Evolutionary conservation across 2,329 filamentous ascomycete species (phyloP).

Genomic region (Hortaea werneckii): DNA sequence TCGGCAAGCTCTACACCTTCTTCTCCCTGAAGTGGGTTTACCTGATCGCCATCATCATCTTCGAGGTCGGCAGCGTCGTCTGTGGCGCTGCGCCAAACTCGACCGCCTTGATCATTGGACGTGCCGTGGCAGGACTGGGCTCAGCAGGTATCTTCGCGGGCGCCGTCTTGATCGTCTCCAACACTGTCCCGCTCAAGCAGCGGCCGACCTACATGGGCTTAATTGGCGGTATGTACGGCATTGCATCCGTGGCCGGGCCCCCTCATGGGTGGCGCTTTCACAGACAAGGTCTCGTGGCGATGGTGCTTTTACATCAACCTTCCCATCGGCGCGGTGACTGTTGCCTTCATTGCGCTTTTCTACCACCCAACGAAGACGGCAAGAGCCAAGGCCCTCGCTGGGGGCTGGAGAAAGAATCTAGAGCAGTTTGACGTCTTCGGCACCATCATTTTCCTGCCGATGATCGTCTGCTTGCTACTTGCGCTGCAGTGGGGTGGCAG

Average conservation of each 20-base stretch:
- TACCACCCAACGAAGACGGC: slow-evolving; percentile 26
- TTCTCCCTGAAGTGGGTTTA: slow-evolving; percentile 39
- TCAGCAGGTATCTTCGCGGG: slow-evolving; percentile 42
- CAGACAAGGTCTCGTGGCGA: slow-evolving; percentile 22
- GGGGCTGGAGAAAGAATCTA: slow-evolving; percentile 29
- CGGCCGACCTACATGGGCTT: slow-evolving; percentile 41
- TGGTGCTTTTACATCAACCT: slow-evolving; percentile 45
- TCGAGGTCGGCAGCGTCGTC: slow-evolving; percentile 43
- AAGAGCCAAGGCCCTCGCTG: slow-evolving; percentile 19
- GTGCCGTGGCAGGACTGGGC: slow-evolving; percentile 42
- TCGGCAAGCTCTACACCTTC: slow-evolving; percentile 39
- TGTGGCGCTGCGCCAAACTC: slow-evolving; percentile 43
- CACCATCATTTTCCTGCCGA: slow-evolving; percentile 37
- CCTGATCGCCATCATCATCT: slow-evolving; percentile 35
- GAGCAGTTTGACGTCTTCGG: slow-evolving; percentile 38
- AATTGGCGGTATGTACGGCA: slow-evolving; percentile 40
- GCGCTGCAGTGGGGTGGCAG: slow-evolving; percentile 43
- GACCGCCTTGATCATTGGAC: slow-evolving; percentile 40
- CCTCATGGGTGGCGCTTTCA: slow-evolving; percentile 31
- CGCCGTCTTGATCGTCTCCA: slow-evolving; percentile 38
- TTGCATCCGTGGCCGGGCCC: slow-evolving; percentile 40
- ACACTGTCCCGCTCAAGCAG: slow-evolving; percentile 34
- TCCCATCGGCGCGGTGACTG: slow-evolving; percentile 38
- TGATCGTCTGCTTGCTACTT: slow-evolving; percentile 39
- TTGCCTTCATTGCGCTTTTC: slow-evolving; percentile 26